Evolutionary conservation across 345 rosid species (phyloP).

Genomic region (Dovyalis caffra): DNA sequence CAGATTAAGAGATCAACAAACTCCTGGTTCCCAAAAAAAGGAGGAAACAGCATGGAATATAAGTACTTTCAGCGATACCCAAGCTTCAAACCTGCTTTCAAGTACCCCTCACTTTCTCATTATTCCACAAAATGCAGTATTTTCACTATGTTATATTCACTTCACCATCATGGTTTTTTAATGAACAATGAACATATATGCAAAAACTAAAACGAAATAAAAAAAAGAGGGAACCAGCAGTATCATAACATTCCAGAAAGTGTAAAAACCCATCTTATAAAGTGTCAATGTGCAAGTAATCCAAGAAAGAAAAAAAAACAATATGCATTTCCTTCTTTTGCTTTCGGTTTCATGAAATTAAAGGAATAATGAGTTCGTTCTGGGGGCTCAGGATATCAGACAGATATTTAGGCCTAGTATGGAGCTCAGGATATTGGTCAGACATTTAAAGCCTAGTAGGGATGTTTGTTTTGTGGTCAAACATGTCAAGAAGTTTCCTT

Average conservation of each 20-base stretch:
- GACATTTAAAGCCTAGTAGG: neutral
- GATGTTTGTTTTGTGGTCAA: neutral
- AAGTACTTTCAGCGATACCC: neutral
- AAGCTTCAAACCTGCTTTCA: neutral
- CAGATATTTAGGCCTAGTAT: neutral
- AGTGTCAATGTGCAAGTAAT: neutral
- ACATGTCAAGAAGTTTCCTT: neutral
- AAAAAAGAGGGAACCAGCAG: neutral
- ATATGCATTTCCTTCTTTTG: neutral
- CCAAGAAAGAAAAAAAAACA: neutral
- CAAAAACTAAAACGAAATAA: neutral
- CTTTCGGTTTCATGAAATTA: neutral
- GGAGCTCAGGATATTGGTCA: neutral
- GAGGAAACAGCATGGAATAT: neutral
- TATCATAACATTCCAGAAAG: neutral
- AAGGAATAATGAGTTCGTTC: neutral
- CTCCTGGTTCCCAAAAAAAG: neutral
- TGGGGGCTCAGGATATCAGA: neutral
- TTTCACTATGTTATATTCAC: neutral
- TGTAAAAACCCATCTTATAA: neutral
- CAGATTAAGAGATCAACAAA: neutral
- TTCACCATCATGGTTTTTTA: neutral
- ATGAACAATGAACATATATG: neutral
- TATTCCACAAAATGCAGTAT: neutral
- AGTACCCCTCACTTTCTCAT: neutral